Percentiles rank a stretch among this genome's conserved stretches.
Conservation (phyloP, 331 rosid genomes). For the Quercus lobata region DNA sequence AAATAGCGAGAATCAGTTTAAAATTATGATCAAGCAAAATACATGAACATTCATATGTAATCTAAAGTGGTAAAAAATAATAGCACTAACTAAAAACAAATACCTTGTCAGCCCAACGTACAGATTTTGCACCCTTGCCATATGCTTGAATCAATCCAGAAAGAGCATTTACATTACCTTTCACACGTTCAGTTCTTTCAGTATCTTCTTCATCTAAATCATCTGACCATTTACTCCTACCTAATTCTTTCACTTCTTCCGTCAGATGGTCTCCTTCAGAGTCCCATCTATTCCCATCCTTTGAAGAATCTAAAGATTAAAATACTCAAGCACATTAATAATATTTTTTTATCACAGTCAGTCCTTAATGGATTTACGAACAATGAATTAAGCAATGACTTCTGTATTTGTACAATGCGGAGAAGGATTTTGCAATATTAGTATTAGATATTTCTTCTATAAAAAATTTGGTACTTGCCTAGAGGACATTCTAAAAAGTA, state of each 20-base stretch:
- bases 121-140: constrained; percentile 75
- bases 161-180: constrained; percentile 70
- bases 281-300: constrained; percentile 50
- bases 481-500: background rate
- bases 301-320: constrained; percentile 34
- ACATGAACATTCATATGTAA: background rate
- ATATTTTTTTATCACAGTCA: background rate
- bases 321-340: background rate
- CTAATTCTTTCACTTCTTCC: constrained; percentile 73
- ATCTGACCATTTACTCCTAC: constrained; percentile 97
- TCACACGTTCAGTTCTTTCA: constrained; percentile 45
- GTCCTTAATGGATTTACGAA: background rate
- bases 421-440: background rate
- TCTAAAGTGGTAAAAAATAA: background rate
- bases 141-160: constrained; percentile 82
- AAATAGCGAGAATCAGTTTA: background rate
- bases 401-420: background rate
- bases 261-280: constrained; percentile 57
- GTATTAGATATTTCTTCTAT: background rate
- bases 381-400: background rate
- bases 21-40: background rate
- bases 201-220: constrained; percentile 62
- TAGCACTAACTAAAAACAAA: background rate
- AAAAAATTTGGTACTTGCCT: background rate
- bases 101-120: constrained; percentile 98